These are phyloP conservation scores for Cercospora sesami DNA, from an alignment of 2,329 filamentous ascomycete species.

Conservation along the genomic window DNA sequence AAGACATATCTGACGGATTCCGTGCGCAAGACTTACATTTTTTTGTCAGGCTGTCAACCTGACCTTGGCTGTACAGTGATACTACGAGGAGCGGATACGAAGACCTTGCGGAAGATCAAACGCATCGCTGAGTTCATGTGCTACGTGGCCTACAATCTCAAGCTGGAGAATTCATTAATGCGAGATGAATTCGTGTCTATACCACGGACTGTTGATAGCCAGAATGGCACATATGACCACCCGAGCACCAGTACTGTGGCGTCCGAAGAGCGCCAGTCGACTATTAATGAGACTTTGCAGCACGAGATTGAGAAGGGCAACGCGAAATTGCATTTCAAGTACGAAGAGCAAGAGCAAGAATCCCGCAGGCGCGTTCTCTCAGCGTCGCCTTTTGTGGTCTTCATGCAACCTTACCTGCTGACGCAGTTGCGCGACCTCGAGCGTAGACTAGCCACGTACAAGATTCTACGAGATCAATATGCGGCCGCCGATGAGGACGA, in stretches of 20 bases:
- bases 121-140: slow-evolving; percentile 97
- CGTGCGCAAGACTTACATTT: slow-evolving; percentile 91
- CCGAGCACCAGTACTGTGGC: slow-evolving; percentile 12
- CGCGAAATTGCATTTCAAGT: slow-evolving; percentile 64
- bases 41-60: slow-evolving; percentile 83
- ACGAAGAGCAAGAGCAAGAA: slow-evolving; percentile 91
- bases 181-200: slow-evolving; percentile 88
- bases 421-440: slow-evolving; percentile 93
- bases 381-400: slow-evolving; percentile 93
- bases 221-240: slow-evolving; percentile 32
- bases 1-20: slow-evolving; percentile 89
- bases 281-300: slow-evolving; percentile 22
- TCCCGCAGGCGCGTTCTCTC: slow-evolving; percentile 92
- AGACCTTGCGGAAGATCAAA: slow-evolving; percentile 76
- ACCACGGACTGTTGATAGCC: slow-evolving; percentile 55
- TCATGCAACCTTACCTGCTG: slow-evolving; percentile 87
- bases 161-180: slow-evolving; percentile 91
- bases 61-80: slow-evolving; percentile 94
- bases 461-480: slow-evolving; percentile 74
- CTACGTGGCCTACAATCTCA: slow-evolving; percentile 97
- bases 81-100: slow-evolving; percentile 74
- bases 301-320: slow-evolving; percentile 20
- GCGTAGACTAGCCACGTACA: slow-evolving; percentile 76
- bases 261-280: slow-evolving; percentile 17
- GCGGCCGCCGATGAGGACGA: slow-evolving; percentile 43